phyloP scores from a whole-genome alignment of 345 rosid genomes.

The Lumnitzera racemosa region DNA sequence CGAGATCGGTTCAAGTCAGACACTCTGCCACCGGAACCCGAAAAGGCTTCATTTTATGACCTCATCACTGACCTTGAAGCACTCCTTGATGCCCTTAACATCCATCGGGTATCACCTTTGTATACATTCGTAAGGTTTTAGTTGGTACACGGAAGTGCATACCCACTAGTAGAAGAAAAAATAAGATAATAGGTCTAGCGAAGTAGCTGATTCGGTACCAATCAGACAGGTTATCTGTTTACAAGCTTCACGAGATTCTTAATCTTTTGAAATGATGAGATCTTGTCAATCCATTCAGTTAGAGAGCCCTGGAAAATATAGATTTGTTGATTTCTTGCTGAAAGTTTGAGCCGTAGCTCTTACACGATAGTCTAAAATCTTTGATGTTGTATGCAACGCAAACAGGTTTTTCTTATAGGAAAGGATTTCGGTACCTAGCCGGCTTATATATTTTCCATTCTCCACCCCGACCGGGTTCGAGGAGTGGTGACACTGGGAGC shows the following conservation, averaged over 20 bases:
- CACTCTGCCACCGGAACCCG: constrained; percentile 27
- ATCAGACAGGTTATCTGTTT: too few species aligned
- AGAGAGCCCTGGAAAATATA: too few species aligned
- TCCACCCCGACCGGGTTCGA: constrained; percentile 35
- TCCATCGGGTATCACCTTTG: constrained; percentile 21
- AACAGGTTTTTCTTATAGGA: constrained; percentile 41
- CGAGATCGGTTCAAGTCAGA: constrained; percentile 30
- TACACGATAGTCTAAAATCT: not conserved
- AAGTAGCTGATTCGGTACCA: too few species aligned
- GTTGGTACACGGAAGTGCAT: too few species aligned
- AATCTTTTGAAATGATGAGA: too few species aligned
- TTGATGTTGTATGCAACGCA: not conserved
- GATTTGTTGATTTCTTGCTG: too few species aligned
- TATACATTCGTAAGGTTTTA: too few species aligned
- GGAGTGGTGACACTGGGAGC: constrained; percentile 45
- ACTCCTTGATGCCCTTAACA: constrained; percentile 29
- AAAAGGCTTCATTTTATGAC: constrained; percentile 25
- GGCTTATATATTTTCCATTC: constrained; percentile 35
- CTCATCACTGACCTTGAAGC: constrained; percentile 27
- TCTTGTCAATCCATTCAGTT: too few species aligned
- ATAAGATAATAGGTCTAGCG: too few species aligned
- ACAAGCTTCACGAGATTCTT: too few species aligned
- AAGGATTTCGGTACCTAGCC: constrained; percentile 43
- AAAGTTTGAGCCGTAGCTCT: too few species aligned
- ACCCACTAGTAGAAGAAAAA: too few species aligned